Evolutionary conservation across 805 yeast genomes (phyloP).

Genomic region (Clavispora phyllophila): DNA sequence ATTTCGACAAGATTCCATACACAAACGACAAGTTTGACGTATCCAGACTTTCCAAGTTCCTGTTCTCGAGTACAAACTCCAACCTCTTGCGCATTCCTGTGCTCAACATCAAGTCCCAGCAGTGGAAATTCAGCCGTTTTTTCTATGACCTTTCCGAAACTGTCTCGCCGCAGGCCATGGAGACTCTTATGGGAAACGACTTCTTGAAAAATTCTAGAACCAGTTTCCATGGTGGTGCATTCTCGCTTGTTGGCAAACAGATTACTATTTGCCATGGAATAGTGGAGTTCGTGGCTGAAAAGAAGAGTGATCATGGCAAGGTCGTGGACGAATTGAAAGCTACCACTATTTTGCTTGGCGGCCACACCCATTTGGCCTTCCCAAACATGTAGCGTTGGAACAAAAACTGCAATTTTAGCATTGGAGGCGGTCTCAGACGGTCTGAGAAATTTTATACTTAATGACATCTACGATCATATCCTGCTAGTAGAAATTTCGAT

Average conservation of each 20-base stretch:
- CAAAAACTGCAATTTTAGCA: too few species aligned
- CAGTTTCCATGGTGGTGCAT: constrained; percentile 26
- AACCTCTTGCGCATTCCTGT: constrained; percentile 30
- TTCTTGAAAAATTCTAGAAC: constrained; percentile 24
- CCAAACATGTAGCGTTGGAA: constrained; percentile 27
- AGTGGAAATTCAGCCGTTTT: constrained; percentile 36
- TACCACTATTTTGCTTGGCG: constrained; percentile 28
- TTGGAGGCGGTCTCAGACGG: too few species aligned
- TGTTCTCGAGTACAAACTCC: constrained; percentile 22
- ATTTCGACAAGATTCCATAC: constrained; percentile 26
- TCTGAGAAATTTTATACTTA: background rate
- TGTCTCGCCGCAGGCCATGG: constrained; percentile 20
- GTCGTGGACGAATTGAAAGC: constrained; percentile 16
- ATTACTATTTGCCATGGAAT: constrained; percentile 37
- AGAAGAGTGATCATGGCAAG: constrained; percentile 20
- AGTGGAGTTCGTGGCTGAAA: constrained; percentile 27
- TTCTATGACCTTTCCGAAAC: constrained; percentile 21
- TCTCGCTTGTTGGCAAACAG: constrained; percentile 30
- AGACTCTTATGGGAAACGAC: constrained; percentile 16
- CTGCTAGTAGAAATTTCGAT: too few species aligned
- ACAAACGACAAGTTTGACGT: constrained; percentile 32
- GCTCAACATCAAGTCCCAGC: constrained; percentile 35
- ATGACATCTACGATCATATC: background rate
- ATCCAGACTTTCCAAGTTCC: constrained; percentile 26
- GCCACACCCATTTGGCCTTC: constrained; percentile 30